These are phyloP conservation scores for Trichophaea hybrida DNA, from an alignment of 2,329 filamentous ascomycete species.

Conservation along the genomic window DNA sequence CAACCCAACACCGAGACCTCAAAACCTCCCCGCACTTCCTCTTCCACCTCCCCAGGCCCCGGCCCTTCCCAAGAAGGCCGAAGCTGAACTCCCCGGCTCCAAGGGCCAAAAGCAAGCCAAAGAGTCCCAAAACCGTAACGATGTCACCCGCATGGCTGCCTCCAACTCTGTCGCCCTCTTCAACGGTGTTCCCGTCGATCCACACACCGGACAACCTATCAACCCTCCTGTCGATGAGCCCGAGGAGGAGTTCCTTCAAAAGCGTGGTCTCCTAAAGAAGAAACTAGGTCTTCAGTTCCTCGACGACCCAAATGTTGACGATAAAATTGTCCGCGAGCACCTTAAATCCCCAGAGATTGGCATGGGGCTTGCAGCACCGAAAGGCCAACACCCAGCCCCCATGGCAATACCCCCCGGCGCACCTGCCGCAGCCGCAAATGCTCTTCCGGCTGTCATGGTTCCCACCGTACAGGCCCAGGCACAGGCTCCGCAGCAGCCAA, in stretches of 20 bases:
- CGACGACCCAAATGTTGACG: neutral
- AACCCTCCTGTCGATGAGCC: neutral
- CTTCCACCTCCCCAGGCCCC: neutral
- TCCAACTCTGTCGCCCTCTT: conserved; percentile 5
- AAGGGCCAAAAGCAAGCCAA: conserved; percentile 1
- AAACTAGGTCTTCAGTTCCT: conserved; percentile 5
- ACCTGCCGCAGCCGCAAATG: neutral
- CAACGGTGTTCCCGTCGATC: conserved; percentile 6
- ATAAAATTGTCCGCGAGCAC: neutral
- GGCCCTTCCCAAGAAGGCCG: neutral
- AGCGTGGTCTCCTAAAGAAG: neutral
- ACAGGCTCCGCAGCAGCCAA: neutral
- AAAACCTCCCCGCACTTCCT: neutral
- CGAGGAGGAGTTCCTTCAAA: neutral
- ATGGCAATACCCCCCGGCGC: neutral
- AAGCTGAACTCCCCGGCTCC: neutral
- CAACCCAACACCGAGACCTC: neutral
- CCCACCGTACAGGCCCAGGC: neutral
- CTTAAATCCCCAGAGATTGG: neutral
- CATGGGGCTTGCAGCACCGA: neutral
- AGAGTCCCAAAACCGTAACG: neutral
- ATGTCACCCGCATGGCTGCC: conserved; percentile 2
- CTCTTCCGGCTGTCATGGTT: no score
- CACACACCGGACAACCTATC: neutral
- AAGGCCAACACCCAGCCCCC: neutral